A percentile compares a stretch with the other conserved stretches of the same genome.
Conservation (phyloP, 192 early-diverging fungal genomes). For the Coemansia guatemalensis region DNA sequence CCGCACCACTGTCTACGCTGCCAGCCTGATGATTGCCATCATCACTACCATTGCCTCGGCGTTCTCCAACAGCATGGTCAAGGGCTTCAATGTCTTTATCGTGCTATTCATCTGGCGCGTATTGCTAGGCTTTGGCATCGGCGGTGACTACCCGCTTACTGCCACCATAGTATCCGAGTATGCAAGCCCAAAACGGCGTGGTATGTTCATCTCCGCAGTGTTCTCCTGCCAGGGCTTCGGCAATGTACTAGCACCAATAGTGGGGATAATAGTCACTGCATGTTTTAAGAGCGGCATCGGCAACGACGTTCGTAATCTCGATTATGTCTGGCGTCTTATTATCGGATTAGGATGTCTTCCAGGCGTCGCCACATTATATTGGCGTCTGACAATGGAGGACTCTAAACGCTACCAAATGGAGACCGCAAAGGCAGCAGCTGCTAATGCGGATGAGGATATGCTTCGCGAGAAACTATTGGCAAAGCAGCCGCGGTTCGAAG, state of each 20-base stretch:
- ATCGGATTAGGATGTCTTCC: conserved; percentile 86
- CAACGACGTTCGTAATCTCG: conserved; percentile 64
- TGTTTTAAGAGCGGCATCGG: conserved; percentile 71
- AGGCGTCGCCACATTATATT: conserved; percentile 82
- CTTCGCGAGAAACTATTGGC: conserved; percentile 37
- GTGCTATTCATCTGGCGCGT: conserved; percentile 89
- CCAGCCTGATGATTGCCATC: conserved; percentile 90
- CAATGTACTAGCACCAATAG: conserved; percentile 75
- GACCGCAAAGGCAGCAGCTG: conserved; percentile 36
- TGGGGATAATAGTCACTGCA: conserved; percentile 70
- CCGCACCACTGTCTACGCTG: conserved; percentile 85
- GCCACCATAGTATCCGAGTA: conserved; percentile 94
- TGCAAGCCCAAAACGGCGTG: conserved; percentile 74
- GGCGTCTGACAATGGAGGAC: conserved; percentile 81
- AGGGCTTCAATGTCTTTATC: conserved; percentile 65
- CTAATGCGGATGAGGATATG: conserved; percentile 52
- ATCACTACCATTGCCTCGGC: conserved; percentile 79
- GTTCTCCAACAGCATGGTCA: conserved; percentile 66
- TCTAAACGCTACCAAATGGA: conserved; percentile 75
- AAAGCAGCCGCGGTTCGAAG: conserved; percentile 11
- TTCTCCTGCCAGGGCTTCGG: conserved; percentile 96
- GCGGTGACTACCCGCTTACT: conserved; percentile 94
- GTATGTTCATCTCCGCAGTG: conserved; percentile 85
- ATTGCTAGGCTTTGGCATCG: conserved; percentile 89
- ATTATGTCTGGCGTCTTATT: conserved; percentile 91